A percentile compares a stretch with the other conserved stretches of the same genome.
Evolutionary conservation across 352 stramenopile species (phyloP).

Genomic region (Globisporangium alternatum): DNA sequence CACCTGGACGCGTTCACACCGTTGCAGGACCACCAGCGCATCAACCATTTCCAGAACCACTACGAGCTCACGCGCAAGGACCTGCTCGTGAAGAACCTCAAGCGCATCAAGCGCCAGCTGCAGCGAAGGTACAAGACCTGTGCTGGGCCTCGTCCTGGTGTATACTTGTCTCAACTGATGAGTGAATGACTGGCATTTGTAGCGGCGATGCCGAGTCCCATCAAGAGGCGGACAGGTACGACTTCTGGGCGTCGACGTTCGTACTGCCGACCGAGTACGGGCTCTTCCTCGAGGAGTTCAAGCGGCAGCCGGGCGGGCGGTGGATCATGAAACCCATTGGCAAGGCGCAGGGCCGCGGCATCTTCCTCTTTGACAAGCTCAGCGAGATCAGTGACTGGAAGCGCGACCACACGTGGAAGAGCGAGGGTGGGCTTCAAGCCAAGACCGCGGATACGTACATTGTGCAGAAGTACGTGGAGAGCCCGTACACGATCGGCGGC

Average conservation of each 20-base stretch:
- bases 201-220: constrained; percentile 31
- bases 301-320: constrained; percentile 49
- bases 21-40: constrained; percentile 59
- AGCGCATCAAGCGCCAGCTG: constrained; percentile 84
- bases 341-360: constrained; percentile 66
- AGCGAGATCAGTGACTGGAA: constrained; percentile 88
- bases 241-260: constrained; percentile 76
- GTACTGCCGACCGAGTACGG: constrained; percentile 88
- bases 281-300: constrained; percentile 73
- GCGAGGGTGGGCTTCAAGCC: constrained; percentile 27
- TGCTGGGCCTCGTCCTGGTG: too few relatives aligned
- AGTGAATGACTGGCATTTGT: constrained; percentile 6
- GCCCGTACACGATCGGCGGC: constrained; percentile 84
- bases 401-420: constrained; percentile 61
- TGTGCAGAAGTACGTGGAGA: constrained; percentile 86
- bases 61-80: constrained; percentile 92
- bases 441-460: constrained; percentile 65
- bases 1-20: constrained; percentile 63
- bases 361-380: constrained; percentile 89
- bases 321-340: constrained; percentile 96
- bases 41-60: constrained; percentile 94
- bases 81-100: constrained; percentile 90
- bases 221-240: constrained; percentile 44
- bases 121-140: constrained; percentile 41
- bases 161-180: constrained; percentile 1